A percentile compares a stretch with the other conserved stretches of the same genome.
These are phyloP conservation scores for Hanseniaspora uvarum DNA, from an alignment of 1,139 yeast species.

Conservation along the genomic window DNA sequence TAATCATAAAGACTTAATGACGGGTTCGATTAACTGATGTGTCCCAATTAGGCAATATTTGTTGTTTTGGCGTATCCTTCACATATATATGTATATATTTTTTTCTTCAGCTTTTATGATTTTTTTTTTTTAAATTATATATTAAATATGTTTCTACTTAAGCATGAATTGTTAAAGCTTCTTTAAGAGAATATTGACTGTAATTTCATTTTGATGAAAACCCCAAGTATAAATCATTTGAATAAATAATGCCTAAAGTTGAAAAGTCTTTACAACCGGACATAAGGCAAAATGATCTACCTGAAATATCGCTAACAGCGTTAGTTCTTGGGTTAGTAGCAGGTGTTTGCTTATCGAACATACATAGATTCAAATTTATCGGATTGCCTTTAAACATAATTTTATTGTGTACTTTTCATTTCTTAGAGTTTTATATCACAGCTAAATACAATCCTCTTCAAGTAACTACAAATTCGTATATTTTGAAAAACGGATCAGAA, in stretches of 20 bases:
- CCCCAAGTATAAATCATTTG: background rate
- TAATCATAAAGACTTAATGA: slow-evolving; percentile 28
- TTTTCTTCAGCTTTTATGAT: background rate
- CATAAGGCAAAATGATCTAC: slow-evolving; percentile 31
- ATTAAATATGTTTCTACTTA: background rate
- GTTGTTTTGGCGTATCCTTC: background rate
- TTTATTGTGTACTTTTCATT: slow-evolving; percentile 55
- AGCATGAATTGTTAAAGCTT: background rate
- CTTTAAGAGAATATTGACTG: background rate
- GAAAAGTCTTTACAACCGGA: slow-evolving; percentile 25
- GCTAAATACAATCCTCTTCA: slow-evolving; percentile 58
- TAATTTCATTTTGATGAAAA: background rate
- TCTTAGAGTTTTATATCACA: slow-evolving; percentile 70
- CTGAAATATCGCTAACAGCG: slow-evolving; percentile 35
- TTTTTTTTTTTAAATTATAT: background rate
- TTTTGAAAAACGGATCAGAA: slow-evolving; percentile 58
- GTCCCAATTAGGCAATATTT: background rate
- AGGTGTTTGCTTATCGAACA: slow-evolving; percentile 33
- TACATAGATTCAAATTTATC: slow-evolving; percentile 31
- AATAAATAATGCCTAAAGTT: background rate
- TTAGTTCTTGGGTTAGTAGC: slow-evolving; percentile 35
- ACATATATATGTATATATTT: background rate
- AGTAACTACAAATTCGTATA: slow-evolving; percentile 64
- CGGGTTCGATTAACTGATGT: slow-evolving; percentile 27
- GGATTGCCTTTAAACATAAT: slow-evolving; percentile 42